phyloP scores from a whole-genome alignment of 78 protist species.

The Planoprotostelium fungivorum region DNA sequence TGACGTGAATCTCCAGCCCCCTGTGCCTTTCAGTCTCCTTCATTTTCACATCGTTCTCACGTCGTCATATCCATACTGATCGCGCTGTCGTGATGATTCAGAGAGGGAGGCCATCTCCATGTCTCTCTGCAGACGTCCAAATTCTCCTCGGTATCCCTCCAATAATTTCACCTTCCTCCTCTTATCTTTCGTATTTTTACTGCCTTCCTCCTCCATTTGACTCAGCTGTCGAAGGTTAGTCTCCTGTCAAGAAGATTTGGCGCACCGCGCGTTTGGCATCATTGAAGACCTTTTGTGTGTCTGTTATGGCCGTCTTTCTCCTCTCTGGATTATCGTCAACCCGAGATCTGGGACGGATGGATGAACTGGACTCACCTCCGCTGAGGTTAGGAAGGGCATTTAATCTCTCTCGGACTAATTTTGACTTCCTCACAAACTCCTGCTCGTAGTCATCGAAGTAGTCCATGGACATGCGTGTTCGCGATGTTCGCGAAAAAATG shows the following conservation, averaged over 20 bases:
- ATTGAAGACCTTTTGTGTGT: background rate
- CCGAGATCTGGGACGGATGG: too few species aligned
- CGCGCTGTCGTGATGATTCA: background rate
- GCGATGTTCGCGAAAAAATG: too few species aligned
- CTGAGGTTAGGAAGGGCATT: background rate
- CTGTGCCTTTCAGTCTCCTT: background rate
- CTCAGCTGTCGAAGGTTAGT: background rate
- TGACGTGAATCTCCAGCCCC: background rate
- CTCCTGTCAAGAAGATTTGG: background rate
- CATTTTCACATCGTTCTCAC: background rate
- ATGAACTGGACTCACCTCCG: background rate
- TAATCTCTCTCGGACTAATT: background rate
- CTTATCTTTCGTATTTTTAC: background rate
- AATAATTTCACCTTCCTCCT: background rate
- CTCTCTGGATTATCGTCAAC: background rate
- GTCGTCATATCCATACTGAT: background rate
- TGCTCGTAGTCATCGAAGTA: background rate
- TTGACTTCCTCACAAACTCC: background rate
- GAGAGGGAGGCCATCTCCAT: background rate
- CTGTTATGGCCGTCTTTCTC: background rate
- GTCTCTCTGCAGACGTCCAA: background rate
- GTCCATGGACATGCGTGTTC: too few species aligned
- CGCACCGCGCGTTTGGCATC: background rate
- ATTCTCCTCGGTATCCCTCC: background rate
- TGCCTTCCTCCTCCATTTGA: background rate